Percentiles rank a stretch among this genome's conserved stretches.
phyloP scores from a whole-genome alignment of 192 early-diverging fungal genomes.

The Backusella australiensis region DNA sequence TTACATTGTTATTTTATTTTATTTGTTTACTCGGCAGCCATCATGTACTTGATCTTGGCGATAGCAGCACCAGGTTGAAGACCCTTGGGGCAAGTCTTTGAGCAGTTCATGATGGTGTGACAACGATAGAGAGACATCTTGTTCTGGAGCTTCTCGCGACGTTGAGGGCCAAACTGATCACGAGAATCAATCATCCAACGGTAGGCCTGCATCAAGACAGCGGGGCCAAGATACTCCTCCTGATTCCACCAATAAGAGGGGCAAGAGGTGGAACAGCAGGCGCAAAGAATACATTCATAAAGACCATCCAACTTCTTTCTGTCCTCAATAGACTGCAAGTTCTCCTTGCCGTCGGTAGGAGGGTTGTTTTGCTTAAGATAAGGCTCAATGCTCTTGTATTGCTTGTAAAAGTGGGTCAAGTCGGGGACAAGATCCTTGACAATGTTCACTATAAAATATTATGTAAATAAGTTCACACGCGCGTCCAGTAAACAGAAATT shows the following conservation, averaged over 20 bases:
- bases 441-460: slow-evolving; percentile 65
- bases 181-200: slow-evolving; percentile 98
- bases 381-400: slow-evolving; percentile 97
- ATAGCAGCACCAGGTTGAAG: slow-evolving; percentile 97
- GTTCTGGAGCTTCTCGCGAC: slow-evolving; percentile 87
- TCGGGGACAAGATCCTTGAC: slow-evolving; percentile 98
- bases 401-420: slow-evolving; percentile 95
- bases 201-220: slow-evolving; percentile 96
- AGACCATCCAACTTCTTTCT: slow-evolving; percentile 93
- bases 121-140: slow-evolving; percentile 97
- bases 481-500: not conserved
- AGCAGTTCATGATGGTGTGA: slow-evolving; percentile 99
- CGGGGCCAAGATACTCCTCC: slow-evolving; percentile 91
- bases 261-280: slow-evolving; percentile 96
- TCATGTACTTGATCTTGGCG: slow-evolving; percentile 92
- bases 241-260: slow-evolving; percentile 98
- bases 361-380: slow-evolving; percentile 88
- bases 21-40: slow-evolving; percentile 68
- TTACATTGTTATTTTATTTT: not conserved
- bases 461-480: not conserved
- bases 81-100: slow-evolving; percentile 97
- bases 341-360: slow-evolving; percentile 69
- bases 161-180: slow-evolving; percentile 86
- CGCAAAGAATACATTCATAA: slow-evolving; percentile 97
- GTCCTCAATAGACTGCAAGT: slow-evolving; percentile 91